phyloP scores from a whole-genome alignment of 1,284 basidiomycete genomes.

The Bondarzewia mesenterica region DNA sequence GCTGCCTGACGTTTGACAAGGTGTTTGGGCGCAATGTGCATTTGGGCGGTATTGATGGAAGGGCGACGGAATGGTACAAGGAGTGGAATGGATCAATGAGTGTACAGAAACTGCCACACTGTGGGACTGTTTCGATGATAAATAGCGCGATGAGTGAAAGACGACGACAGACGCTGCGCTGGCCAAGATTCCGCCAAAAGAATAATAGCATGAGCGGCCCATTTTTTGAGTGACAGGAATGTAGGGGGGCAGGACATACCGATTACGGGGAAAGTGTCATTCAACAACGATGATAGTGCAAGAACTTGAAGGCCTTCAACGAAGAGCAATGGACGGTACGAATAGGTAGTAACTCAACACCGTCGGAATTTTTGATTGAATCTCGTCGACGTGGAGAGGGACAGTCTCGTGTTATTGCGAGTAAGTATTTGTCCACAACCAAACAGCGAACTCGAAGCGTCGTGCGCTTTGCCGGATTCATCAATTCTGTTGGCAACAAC shows the following conservation, averaged over 20 bases:
- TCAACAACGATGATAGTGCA: neutral
- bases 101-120: slow-evolving; percentile 2
- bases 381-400: neutral
- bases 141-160: neutral
- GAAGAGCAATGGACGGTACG: neutral
- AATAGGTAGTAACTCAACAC: neutral
- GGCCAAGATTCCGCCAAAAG: neutral
- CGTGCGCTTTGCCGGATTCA: too few species aligned
- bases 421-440: neutral
- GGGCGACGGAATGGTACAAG: slow-evolving; percentile 11
- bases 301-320: neutral
- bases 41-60: slow-evolving; percentile 8
- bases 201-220: too few species aligned
- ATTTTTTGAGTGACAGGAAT: neutral
- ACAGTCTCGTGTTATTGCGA: too few species aligned
- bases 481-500: too few species aligned
- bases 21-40: slow-evolving; percentile 16
- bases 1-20: slow-evolving; percentile 11
- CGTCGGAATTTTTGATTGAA: neutral
- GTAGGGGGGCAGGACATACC: neutral
- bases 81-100: slow-evolving; percentile 6
- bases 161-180: neutral
- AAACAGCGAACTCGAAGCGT: neutral
- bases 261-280: neutral
- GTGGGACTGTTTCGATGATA: neutral